These are phyloP conservation scores for Fraxinus anomala DNA, from an alignment of 257 asterid genomes.

Conservation along the genomic window DNA sequence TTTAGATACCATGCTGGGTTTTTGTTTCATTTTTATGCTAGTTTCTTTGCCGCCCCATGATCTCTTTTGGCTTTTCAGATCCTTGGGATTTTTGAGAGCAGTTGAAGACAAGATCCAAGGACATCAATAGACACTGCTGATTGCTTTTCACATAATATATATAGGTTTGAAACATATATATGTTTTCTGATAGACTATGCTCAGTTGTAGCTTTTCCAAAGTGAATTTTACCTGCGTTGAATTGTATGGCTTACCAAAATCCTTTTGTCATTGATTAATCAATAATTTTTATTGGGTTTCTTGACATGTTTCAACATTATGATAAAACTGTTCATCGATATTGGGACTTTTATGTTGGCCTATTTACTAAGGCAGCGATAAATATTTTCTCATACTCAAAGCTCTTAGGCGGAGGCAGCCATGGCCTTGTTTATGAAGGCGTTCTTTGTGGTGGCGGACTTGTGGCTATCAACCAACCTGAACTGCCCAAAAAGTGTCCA, in stretches of 20 bases:
- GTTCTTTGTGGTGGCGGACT: no score
- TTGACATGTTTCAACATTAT: neutral
- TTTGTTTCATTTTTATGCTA: conserved; percentile 23
- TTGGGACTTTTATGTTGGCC: neutral
- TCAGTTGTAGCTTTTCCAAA: neutral
- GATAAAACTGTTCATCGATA: neutral
- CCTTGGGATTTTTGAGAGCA: conserved; percentile 12
- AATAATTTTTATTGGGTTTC: neutral
- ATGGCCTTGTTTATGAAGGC: no score
- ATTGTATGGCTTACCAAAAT: neutral
- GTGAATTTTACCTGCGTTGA: neutral
- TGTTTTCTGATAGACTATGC: neutral
- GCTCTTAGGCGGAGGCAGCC: no score
- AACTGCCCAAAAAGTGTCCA: no score
- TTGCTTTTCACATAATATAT: conserved; percentile 40
- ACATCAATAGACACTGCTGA: conserved; percentile 35
- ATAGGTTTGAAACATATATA: neutral
- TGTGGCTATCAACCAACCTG: no score
- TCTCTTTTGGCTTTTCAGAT: conserved; percentile 3
- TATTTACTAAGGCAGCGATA: neutral
- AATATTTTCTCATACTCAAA: no score
- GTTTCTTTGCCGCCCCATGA: conserved; percentile 14
- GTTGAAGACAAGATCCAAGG: conserved; percentile 32
- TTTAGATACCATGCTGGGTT: conserved; percentile 39
- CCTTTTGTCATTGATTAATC: neutral